Evolutionary conservation across 2,329 filamentous ascomycete species (phyloP), one percentile per base, ranked within the genome.

Genomic region (Ascochyta clinopodiicola): DNA sequence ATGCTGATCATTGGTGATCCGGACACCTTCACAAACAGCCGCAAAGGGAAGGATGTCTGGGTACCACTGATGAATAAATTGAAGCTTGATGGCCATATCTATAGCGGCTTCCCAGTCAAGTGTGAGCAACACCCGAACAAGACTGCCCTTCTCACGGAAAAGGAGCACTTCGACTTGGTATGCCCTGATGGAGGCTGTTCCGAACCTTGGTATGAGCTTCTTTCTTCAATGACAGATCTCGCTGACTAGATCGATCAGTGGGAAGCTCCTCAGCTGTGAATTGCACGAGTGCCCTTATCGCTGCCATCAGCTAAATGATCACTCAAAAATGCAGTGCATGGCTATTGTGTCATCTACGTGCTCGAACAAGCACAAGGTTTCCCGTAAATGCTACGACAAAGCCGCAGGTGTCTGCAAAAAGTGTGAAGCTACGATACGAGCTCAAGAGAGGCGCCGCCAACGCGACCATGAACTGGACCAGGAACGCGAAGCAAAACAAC

Each of bases 171-270:
- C 64, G 82, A 86, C 2, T 68, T 57, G 0, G 72, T 82, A 17
- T 88, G 84, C 35, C 89, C 89, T 0, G 88, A 92, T 66, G 89
- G 90, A 4, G 90, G 90, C 0, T 92, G 89, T 59, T 76, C 76
- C 0, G 78, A 85, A 44, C 79, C 78, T 19, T 92, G 89, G 86
- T 88, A 76, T 71, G 80, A 21, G 4, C 17, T 15, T n/a, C 21
- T 15, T 44, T 27, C 12, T n/a, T 24, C 48, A 12, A 13, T 13
- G 29, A 31, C 29, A 13, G 6, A 31, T 31, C 29, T 13, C 44
- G 32, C 56, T 73, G 46, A 68, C 13, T 34, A 22, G 6, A 12
- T 4, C 45, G 6, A 12, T 4, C 45, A 87, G 86, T 69, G 79
- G 77, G 1, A 74, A 64, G 0, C 63, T 70, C 1, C 75, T 91